Conservation (phyloP, 495 filamentous ascomycete genomes). For the Thermothielavioides terrestris region DNA sequence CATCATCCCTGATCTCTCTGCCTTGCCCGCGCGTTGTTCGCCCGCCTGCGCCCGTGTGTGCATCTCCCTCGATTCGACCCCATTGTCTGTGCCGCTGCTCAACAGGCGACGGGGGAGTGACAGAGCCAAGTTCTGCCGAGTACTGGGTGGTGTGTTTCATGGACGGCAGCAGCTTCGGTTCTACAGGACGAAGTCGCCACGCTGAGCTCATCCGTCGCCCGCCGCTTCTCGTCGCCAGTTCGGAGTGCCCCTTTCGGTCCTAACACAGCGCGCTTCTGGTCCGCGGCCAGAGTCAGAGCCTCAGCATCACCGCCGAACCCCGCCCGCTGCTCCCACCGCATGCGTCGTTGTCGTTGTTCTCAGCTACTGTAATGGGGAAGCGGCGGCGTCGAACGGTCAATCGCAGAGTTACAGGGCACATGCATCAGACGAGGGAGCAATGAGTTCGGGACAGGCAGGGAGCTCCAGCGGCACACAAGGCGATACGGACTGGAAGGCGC, state of each 20-base stretch:
- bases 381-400: slow-evolving; percentile 7
- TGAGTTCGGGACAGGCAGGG: neutral
- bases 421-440: slow-evolving; percentile 5
- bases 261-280: slow-evolving; percentile 3
- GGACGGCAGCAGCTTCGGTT: too few relatives aligned
- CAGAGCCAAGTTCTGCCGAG: too few relatives aligned
- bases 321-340: too few relatives aligned
- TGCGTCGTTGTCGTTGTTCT: too few relatives aligned
- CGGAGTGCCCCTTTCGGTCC: neutral
- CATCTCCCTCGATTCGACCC: neutral
- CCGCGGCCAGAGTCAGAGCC: slow-evolving; percentile 7
- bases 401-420: slow-evolving; percentile 8
- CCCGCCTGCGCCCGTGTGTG: neutral
- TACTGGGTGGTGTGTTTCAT: too few relatives aligned
- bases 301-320: too few relatives aligned
- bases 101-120: neutral
- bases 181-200: too few relatives aligned
- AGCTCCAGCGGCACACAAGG: neutral
- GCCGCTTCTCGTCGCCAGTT: too few relatives aligned
- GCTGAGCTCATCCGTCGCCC: too few relatives aligned
- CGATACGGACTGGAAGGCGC: neutral
- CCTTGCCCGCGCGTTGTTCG: neutral
- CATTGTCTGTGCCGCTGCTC: too few relatives aligned
- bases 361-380: slow-evolving; percentile 21
- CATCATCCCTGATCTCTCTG: neutral